Percentiles rank a stretch among this genome's conserved stretches.
Conservation (phyloP, 169 alveolate genomes). For the Babesia gibsoni region DNA sequence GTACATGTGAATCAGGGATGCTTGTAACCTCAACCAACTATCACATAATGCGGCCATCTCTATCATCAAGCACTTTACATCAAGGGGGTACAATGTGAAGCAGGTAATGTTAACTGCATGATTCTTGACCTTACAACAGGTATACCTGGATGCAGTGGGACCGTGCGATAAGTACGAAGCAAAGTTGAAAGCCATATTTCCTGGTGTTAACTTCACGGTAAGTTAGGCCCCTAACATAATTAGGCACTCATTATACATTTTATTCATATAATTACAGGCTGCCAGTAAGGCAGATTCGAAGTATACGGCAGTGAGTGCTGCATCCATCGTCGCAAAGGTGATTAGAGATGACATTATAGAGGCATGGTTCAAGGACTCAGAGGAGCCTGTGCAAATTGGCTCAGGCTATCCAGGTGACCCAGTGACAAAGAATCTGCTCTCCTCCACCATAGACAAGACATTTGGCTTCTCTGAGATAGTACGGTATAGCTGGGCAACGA, state of each 20-base stretch:
- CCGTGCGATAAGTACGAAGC: slow-evolving; percentile 84
- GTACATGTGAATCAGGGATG: slow-evolving; percentile 65
- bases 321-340: slow-evolving; percentile 96
- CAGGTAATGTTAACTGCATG: slow-evolving; percentile 1
- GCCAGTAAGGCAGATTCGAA: slow-evolving; percentile 93
- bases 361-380: slow-evolving; percentile 45
- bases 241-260: neutral
- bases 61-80: slow-evolving; percentile 69
- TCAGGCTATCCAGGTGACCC: slow-evolving; percentile 89
- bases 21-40: slow-evolving; percentile 84
- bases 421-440: slow-evolving; percentile 86
- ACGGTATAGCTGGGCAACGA: slow-evolving; percentile 87
- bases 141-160: slow-evolving; percentile 94
- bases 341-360: slow-evolving; percentile 86
- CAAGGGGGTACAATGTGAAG: slow-evolving; percentile 51
- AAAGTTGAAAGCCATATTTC: slow-evolving; percentile 75
- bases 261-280: too few species aligned
- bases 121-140: slow-evolving; percentile 31
- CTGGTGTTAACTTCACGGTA: slow-evolving; percentile 82
- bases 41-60: slow-evolving; percentile 89
- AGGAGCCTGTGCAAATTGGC: slow-evolving; percentile 63
- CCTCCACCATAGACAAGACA: slow-evolving; percentile 81
- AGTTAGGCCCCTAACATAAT: neutral
- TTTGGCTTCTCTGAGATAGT: slow-evolving; percentile 92
- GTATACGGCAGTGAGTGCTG: slow-evolving; percentile 95